These are phyloP conservation scores for Exophiala calicioides DNA, from an alignment of 2,329 filamentous ascomycete genomes.

Conservation along the genomic window DNA sequence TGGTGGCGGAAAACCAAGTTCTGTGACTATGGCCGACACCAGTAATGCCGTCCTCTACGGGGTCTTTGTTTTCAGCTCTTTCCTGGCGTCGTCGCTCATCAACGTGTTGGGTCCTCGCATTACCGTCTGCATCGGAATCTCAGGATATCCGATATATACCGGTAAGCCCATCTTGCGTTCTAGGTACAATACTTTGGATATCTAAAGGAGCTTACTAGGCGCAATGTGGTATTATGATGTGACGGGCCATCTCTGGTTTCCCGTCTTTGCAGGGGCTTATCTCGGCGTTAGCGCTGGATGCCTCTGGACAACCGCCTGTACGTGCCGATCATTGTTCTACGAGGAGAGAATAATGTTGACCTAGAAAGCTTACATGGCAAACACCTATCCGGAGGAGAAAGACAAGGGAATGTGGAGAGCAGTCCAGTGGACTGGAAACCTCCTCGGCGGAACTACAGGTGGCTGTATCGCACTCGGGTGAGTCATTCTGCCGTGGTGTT, in stretches of 20 bases:
- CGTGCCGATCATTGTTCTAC: too few relatives aligned
- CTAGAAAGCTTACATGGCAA: conserved; percentile 5
- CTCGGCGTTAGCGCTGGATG: conserved; percentile 14
- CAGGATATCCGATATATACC: conserved; percentile 26
- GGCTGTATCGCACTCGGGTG: too few relatives aligned
- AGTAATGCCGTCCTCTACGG: conserved; percentile 28
- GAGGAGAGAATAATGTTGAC: too few relatives aligned
- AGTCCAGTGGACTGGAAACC: too few relatives aligned
- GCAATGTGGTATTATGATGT: conserved; percentile 26
- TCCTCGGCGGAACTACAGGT: too few relatives aligned
- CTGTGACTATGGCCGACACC: too few relatives aligned
- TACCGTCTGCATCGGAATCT: conserved; percentile 15
- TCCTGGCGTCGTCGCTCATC: conserved; percentile 18
- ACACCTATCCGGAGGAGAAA: conserved; percentile 12
- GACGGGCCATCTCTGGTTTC: conserved; percentile 22
- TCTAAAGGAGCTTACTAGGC: too few relatives aligned
- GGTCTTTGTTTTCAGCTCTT: conserved; percentile 19
- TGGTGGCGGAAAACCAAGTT: too few relatives aligned
- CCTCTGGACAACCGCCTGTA: conserved; percentile 21
- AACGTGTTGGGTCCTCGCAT: conserved; percentile 23
- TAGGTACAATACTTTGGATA: too few relatives aligned
- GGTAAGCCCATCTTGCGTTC: conserved; percentile 7
- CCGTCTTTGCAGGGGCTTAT: conserved; percentile 16
- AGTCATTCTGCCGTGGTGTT: conserved; percentile 21
- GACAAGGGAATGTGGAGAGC: conserved; percentile 8